Evolutionary conservation across 2,329 filamentous ascomycete species (phyloP), one percentile per base, ranked within the genome.

Genomic region (Sphaerulina musiva): DNA sequence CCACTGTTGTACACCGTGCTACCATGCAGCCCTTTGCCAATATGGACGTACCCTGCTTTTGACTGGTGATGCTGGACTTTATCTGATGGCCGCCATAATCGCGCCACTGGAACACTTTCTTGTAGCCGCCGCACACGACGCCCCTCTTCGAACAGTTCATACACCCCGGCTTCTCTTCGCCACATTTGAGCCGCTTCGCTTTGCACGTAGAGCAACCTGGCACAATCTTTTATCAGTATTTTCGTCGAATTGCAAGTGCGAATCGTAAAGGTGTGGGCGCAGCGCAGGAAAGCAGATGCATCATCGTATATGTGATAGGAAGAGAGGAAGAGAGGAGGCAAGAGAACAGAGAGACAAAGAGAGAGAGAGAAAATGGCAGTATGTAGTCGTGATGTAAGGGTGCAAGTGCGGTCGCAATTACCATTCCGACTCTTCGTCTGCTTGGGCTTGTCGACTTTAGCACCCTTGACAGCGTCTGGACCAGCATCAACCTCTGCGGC

Each of bases 401-500:
- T 48, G 48, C 46, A 38, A 29, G 26, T 29, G 26, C 6, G 26
- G 26, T 29, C 26, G 45, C 49, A 72, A 78, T 64, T 81, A 87
- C 84, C 85, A 74, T 87, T 87, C 62, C 85, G 82, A 72, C 84
- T 87, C 70, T 88, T 88, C 56, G 83, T 85, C 71, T 87, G 84
- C 66, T 87, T 88, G 31, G 82, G 80, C 66, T 85, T 87, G 42
- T 71, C 71, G 51, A 76, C 68, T 31, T 67, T 71, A 49, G 67
- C 70, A 63, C 70, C 69, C 51, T 60, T 64, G 46, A 55, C 46
- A 42, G 48, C 41, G 36, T 58, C 48, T 39, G 54, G 56, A 48
- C 54, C 61, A 32, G 55, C 47, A 23, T 50, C 51, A 43, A 40
- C 44, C 29, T 62, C 59, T 43, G 51, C 41, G 20, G 54, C 46